Conservation (phyloP, 495 filamentous ascomycete species). For the Aspergillus nidulans region DNA sequence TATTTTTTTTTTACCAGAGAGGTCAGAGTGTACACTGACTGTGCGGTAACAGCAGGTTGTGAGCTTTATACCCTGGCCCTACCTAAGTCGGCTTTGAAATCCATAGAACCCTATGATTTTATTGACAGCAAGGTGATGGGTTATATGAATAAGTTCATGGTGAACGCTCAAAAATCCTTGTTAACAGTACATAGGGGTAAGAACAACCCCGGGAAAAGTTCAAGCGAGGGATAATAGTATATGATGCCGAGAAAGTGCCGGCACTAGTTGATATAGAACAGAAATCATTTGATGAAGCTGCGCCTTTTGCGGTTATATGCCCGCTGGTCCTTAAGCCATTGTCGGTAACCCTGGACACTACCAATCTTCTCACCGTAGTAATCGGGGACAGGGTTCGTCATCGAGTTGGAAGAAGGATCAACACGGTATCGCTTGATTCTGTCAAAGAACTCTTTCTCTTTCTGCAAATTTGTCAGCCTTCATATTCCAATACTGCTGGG, state of each 20-base stretch:
- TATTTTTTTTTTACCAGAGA: no score
- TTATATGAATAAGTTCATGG: background rate
- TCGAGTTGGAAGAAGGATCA: constrained; percentile 68
- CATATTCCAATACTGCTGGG: background rate
- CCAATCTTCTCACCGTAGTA: constrained; percentile 89
- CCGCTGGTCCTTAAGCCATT: constrained; percentile 95
- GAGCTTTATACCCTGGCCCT: no score
- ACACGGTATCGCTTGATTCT: constrained; percentile 86
- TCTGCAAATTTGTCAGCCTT: constrained; percentile 44
- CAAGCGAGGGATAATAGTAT: background rate
- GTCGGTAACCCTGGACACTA: constrained; percentile 81
- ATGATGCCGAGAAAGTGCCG: background rate
- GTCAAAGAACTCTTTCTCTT: constrained; percentile 87
- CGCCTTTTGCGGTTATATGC: constrained; percentile 93
- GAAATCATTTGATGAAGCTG: constrained; percentile 45
- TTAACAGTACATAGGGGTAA: constrained; percentile 1
- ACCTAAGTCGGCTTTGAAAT: no score
- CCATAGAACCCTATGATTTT: no score
- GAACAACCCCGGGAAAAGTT: background rate
- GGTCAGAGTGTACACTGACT: no score
- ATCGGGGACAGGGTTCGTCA: constrained; percentile 67
- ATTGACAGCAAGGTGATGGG: no score
- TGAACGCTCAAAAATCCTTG: background rate
- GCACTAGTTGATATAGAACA: background rate
- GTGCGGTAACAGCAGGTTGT: no score